A percentile compares a stretch with the other conserved stretches of the same genome.
These are phyloP conservation scores for Fusarium incarnatum DNA, from an alignment of 2,329 filamentous ascomycete genomes.

Conservation along the genomic window DNA sequence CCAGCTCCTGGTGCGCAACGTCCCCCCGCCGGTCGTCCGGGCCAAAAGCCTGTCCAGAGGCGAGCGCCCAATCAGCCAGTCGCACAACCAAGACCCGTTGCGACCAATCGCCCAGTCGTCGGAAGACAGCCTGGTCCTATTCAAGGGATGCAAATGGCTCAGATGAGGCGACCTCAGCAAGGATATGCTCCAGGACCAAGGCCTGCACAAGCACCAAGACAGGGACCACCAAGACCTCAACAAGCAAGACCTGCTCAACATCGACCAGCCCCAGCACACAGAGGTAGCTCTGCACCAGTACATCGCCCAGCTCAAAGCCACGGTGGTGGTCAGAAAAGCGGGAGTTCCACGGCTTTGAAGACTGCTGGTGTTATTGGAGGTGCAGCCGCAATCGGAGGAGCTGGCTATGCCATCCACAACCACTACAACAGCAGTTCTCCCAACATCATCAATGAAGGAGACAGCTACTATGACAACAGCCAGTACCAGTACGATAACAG, in stretches of 20 bases:
- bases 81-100: slow-evolving; percentile 12
- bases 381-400: slow-evolving; percentile 3
- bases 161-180: slow-evolving; percentile 14
- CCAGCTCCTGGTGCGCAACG: background rate
- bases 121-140: slow-evolving; percentile 16
- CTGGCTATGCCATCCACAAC: background rate
- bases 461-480: slow-evolving; percentile 12
- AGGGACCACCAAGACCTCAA: background rate
- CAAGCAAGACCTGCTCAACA: slow-evolving; percentile 1
- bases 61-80: slow-evolving; percentile 9
- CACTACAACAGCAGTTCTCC: slow-evolving; percentile 12
- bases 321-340: background rate
- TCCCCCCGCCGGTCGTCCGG: background rate
- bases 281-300: background rate
- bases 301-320: background rate
- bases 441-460: slow-evolving; percentile 10
- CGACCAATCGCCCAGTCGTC: slow-evolving; percentile 2
- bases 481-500: background rate
- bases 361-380: background rate
- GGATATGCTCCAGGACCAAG: background rate
- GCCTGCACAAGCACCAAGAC: background rate
- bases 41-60: background rate
- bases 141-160: slow-evolving; percentile 28
- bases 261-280: background rate
- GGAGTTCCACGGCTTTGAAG: slow-evolving; percentile 10